Percentiles rank a stretch among this genome's conserved stretches.
Conservation (phyloP, 2,329 filamentous ascomycete species). For the Exophiala lecanii-corni region DNA sequence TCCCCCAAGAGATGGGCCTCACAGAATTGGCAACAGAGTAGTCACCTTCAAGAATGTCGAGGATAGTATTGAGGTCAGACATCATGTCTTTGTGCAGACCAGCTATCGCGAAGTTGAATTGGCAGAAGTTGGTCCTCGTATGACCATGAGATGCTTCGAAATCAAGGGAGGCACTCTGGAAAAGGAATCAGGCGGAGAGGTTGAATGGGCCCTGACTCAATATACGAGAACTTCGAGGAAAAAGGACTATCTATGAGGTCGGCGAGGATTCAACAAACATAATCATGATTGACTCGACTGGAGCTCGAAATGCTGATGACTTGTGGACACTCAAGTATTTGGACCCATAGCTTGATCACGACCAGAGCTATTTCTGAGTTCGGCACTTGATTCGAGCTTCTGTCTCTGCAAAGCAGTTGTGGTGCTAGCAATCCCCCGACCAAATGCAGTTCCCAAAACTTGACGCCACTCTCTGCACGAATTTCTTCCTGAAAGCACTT, state of each 20-base stretch:
- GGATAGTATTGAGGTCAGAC: constrained; percentile 79
- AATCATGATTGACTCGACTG: too few species aligned
- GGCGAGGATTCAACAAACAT: too few species aligned
- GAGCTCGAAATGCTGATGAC: too few species aligned
- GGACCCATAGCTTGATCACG: too few species aligned
- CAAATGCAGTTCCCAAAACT: too few species aligned
- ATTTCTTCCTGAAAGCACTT: too few species aligned
- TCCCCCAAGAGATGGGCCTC: constrained; percentile 75
- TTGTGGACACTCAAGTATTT: too few species aligned
- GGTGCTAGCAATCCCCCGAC: too few species aligned
- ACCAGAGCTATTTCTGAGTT: too few species aligned
- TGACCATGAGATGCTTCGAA: constrained; percentile 97
- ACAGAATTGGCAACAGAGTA: constrained; percentile 80
- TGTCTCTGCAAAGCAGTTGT: too few species aligned
- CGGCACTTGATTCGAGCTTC: too few species aligned
- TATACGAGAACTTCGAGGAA: constrained; percentile 91
- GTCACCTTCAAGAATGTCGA: constrained; percentile 94
- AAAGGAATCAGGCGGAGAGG: constrained; percentile 77
- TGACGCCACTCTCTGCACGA: too few species aligned
- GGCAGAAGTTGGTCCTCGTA: constrained; percentile 83
- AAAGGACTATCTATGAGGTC: constrained; percentile 89
- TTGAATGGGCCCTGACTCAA: constrained; percentile 94
- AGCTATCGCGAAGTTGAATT: constrained; percentile 85
- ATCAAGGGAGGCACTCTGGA: constrained; percentile 87
- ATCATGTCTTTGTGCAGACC: constrained; percentile 91